Conservation (phyloP, 1,284 basidiomycete species). For the Pseudozyma thailandica region DNA sequence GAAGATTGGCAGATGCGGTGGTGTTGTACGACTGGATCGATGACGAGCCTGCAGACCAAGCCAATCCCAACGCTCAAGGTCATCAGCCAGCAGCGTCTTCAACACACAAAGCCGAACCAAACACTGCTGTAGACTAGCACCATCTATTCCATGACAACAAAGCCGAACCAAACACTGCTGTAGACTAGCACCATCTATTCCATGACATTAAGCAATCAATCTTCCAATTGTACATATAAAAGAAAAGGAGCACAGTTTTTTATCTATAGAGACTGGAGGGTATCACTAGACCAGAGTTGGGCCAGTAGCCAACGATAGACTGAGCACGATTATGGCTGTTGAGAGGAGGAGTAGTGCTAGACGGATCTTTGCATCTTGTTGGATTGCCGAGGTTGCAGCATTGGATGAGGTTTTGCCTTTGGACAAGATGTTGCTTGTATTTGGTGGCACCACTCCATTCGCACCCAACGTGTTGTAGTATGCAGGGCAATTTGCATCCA, state of each 20-base stretch:
- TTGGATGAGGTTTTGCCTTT: slow-evolving; percentile 39
- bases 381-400: slow-evolving; percentile 3
- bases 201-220: no score
- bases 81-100: slow-evolving; percentile 2
- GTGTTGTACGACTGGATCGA: slow-evolving; percentile 55
- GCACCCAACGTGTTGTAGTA: slow-evolving; percentile 41
- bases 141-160: no score
- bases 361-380: background rate
- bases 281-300: slow-evolving; percentile 5
- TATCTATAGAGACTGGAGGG: slow-evolving; percentile 1
- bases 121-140: background rate
- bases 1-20: slow-evolving; percentile 48
- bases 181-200: no score
- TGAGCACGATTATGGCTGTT: background rate
- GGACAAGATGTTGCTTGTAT: slow-evolving; percentile 48
- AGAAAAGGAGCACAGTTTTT: no score
- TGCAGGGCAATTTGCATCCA: slow-evolving; percentile 34
- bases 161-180: background rate
- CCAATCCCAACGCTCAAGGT: slow-evolving; percentile 1
- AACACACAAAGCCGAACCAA: background rate
- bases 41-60: slow-evolving; percentile 23
- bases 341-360: background rate
- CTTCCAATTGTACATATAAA: no score
- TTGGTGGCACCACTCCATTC: slow-evolving; percentile 25
- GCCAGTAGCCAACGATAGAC: slow-evolving; percentile 11